Evolutionary conservation across 192 early-diverging fungal species (phyloP), one percentile per base, ranked within the genome.

Genomic region (Backusella australiensis): DNA sequence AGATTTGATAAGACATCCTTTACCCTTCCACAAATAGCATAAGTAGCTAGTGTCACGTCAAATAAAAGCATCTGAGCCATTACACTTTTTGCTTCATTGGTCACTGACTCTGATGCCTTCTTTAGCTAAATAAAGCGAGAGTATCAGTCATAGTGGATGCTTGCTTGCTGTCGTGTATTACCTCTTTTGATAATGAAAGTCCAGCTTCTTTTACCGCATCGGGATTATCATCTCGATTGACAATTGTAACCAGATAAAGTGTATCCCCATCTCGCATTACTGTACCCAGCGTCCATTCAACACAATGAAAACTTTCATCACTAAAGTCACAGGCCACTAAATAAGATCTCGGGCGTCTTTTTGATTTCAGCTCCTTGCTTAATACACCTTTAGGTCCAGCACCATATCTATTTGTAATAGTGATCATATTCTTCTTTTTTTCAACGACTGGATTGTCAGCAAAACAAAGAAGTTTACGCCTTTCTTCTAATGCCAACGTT

Each of bases 291-390:
- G 82, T 77, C 85, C 85, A 88, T 72, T 86, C 83, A 32, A 86
- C 26, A 4, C 85, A 85, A 75, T 86, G 81, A 75, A 83, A 84
- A 72, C 83, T 84, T 75, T 86, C 84, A 26, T 82, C 85, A 38
- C 80, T 82, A 59, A 88, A 83, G 81, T 88, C 87, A 6, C 83
- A 85, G 6, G 87, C 87, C 3, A 86, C 85, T 73, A 88, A 81
- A 42, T 88, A 88, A 0, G 76, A 19, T 44, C 82, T 69, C 5
- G 68, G 41, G 34, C 70, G 74, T 2, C 68, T 38, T 6, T 74
- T 68, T 7, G 63, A 34, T 36, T 32, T 34, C 26, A 59, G 23
- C 11, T 7, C 26, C 34, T 21, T 8, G 26, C 36, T 46, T 17
- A 56, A 14, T 35, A 35, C 38, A 67, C 73, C 73, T 8, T 6